phyloP scores from a whole-genome alignment of 2,329 filamentous ascomycete species.

The Penicillium paneum region DNA sequence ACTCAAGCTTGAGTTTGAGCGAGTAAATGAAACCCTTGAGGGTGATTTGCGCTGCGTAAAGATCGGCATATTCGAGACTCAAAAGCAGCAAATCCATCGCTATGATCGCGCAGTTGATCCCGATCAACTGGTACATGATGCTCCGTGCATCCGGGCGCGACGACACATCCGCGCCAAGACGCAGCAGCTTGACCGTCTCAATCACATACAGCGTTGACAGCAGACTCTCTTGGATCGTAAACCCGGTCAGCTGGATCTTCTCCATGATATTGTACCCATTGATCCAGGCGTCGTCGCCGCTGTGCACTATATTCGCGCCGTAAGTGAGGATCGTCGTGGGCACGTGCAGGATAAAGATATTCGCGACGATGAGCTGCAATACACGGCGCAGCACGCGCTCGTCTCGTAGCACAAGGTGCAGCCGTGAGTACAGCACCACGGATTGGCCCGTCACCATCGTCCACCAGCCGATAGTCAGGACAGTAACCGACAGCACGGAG shows the following conservation, averaged over 20 bases:
- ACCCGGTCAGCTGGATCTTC: conserved; percentile 46
- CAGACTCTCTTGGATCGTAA: conserved; percentile 47
- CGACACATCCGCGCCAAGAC: conserved; percentile 25
- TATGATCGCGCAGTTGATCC: conserved; percentile 48
- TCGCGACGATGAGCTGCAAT: conserved; percentile 57
- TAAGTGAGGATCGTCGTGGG: conserved; percentile 56
- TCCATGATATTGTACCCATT: conserved; percentile 46
- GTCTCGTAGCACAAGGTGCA: conserved; percentile 58
- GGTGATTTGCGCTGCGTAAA: conserved; percentile 42
- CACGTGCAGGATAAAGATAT: conserved; percentile 53
- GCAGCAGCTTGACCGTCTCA: conserved; percentile 51
- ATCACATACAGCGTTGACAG: conserved; percentile 53
- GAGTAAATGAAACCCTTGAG: conserved; percentile 42
- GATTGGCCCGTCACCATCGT: conserved; percentile 61
- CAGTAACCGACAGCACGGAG: conserved; percentile 37
- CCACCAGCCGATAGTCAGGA: conserved; percentile 56
- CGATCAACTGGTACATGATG: conserved; percentile 46
- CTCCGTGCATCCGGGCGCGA: conserved; percentile 26
- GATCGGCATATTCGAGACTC: conserved; percentile 40
- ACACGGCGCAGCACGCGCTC: conserved; percentile 49
- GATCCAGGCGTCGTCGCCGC: conserved; percentile 28
- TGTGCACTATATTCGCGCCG: conserved; percentile 34
- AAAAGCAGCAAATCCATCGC: conserved; percentile 46
- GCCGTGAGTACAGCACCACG: conserved; percentile 60
- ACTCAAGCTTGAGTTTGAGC: conserved; percentile 53